Evolutionary conservation across 2,329 filamentous ascomycete genomes (phyloP).

Genomic region (Cladophialophora yegresii): DNA sequence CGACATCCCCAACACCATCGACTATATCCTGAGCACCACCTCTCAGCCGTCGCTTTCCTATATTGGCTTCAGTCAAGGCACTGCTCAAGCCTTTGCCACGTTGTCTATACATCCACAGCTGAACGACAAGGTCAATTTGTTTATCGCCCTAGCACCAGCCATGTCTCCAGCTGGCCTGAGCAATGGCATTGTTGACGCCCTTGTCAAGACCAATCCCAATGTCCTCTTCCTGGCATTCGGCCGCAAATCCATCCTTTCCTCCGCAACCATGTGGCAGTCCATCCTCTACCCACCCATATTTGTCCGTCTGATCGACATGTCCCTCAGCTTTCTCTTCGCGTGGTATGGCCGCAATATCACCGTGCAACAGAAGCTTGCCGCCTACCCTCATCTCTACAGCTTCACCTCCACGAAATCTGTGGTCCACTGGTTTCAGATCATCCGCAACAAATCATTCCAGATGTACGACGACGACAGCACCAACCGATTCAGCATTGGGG

Average conservation of each 20-base stretch:
- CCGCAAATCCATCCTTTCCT: conserved; percentile 84
- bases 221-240: conserved; percentile 93
- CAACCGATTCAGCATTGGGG: conserved; percentile 69
- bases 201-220: conserved; percentile 90
- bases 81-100: conserved; percentile 92
- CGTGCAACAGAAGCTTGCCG: conserved; percentile 84
- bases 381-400: conserved; percentile 93
- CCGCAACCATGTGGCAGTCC: conserved; percentile 95
- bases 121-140: conserved; percentile 91
- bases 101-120: conserved; percentile 88
- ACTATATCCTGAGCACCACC: conserved; percentile 84
- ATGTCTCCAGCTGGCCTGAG: conserved; percentile 93
- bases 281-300: conserved; percentile 94
- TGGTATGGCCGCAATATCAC: conserved; percentile 87
- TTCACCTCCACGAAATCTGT: conserved; percentile 96
- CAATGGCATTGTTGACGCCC: conserved; percentile 85
- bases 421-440: conserved; percentile 99
- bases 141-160: conserved; percentile 91
- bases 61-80: conserved; percentile 95
- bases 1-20: conserved; percentile 92
- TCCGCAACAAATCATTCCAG: conserved; percentile 91
- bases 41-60: conserved; percentile 84
- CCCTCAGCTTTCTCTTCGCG: conserved; percentile 79
- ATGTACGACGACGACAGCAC: conserved; percentile 98
- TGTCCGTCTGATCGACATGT: conserved; percentile 79